phyloP scores from a whole-genome alignment of 169 alveolate species.

The Babesia sp. region DNA sequence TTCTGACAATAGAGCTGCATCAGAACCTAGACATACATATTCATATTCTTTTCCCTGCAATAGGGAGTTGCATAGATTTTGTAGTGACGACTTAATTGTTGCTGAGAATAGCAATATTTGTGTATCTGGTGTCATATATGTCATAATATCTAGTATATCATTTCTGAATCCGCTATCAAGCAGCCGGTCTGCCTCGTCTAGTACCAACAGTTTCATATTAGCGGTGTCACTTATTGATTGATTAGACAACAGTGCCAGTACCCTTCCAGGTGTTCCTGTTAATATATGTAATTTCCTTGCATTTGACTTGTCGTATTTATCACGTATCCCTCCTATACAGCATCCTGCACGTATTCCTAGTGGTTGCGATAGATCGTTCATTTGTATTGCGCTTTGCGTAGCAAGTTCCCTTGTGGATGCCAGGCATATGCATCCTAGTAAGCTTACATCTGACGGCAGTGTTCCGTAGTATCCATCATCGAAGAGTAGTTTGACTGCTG shows the following conservation, averaged over 20 bases:
- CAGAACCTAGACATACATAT: slow-evolving; percentile 55
- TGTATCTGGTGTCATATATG: slow-evolving; percentile 56
- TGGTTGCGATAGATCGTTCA: slow-evolving; percentile 69
- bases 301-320: slow-evolving; percentile 59
- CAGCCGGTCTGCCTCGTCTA: slow-evolving; percentile 93
- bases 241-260: slow-evolving; percentile 53
- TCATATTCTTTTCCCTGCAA: slow-evolving; percentile 54
- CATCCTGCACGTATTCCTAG: slow-evolving; percentile 67
- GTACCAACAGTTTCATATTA: slow-evolving; percentile 67
- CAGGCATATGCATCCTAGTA: slow-evolving; percentile 74
- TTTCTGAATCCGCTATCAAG: slow-evolving; percentile 90
- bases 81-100: slow-evolving; percentile 75
- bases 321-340: slow-evolving; percentile 75
- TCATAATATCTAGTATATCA: slow-evolving; percentile 76
- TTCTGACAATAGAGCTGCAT: slow-evolving; percentile 63
- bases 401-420: slow-evolving; percentile 80
- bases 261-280: slow-evolving; percentile 69
- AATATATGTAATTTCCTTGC: slow-evolving; percentile 74
- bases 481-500: slow-evolving; percentile 67
- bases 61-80: slow-evolving; percentile 47
- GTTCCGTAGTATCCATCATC: slow-evolving; percentile 67
- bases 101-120: slow-evolving; percentile 78
- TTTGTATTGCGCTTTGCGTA: slow-evolving; percentile 76
- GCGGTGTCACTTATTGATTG: slow-evolving; percentile 53
- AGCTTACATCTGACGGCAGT: slow-evolving; percentile 63